Base-by-base conservation (phyloP, 768 basidiomycete species). In the Russula lepida region DNA sequence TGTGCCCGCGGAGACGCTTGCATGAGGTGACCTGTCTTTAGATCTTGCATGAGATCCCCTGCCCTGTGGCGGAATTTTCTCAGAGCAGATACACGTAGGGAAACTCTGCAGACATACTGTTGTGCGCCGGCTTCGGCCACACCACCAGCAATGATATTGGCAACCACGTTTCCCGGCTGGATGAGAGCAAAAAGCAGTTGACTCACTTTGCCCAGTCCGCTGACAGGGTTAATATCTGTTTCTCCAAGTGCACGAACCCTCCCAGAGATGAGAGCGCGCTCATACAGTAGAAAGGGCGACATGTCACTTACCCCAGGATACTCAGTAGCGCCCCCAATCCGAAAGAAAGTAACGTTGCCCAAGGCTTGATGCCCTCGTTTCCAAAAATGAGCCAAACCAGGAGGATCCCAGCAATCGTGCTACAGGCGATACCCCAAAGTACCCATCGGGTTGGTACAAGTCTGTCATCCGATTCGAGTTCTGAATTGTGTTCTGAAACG, bases 41-140 rank as follows among this genome's bases (percentile, higher is more conserved):
- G 77, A 73, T 98, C 95, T 75, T 98, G 95, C 95, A 98, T 98
- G 9, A 98, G 82, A 70, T 98, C 95, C 17, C 94, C 95, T 7
- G 95, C 93, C 72, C 91, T 94, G 65, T 58, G 67, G 53, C 62
- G 60, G 41, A 13, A 52, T 27, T 39, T 57, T 35, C 21, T 28
- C 19, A 48, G 35, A 6, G 7, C 11, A 58, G 47, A 21, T 28
- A 37, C 19, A 57, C 41, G 33, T 47, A 19, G 43, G 3, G 33
- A 46, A 23, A 25, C 61, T 70, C 84, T 63, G 69, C 23, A 13
- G 2, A 58, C 61, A 8, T 57, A 92, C 88, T 95, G 92, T 73
- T 86, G 87, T 28, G 92, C 92, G n/a, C 92, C 92, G 39, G 92
- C 92, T 74, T 95, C 94, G 2, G 92, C 88, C n/a, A 97, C 92